Evolutionary conservation across 129 eudicot genomes (phyloP), one percentile per base, ranked within the genome.

Genomic region (Lactuca sativa): DNA sequence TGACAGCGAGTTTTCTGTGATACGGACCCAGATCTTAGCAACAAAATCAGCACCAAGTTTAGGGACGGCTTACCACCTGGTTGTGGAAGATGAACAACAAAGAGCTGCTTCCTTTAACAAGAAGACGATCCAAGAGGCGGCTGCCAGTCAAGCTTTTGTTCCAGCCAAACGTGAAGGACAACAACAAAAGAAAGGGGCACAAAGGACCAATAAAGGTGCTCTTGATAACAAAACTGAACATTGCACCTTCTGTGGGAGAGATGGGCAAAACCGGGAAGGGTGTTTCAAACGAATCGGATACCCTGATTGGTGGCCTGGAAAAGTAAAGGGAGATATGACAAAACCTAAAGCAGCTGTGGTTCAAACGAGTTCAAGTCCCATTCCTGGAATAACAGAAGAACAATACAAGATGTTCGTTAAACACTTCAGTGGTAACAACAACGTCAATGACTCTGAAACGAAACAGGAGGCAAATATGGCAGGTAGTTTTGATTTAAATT

Each of bases 251-350:
- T 64, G 16, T 41, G 69, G 55, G 21, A 64, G 52, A 41, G 69
- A 64, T 11, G 55, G 55, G n/a, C 69, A 64, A 15, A 64, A 41
- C 11, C 54, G 17, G 25, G 55, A 64, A 17, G 55, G 56, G 44
- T 64, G 69, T 36, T 43, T 64, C 56, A 64, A 64, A 64, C 9
- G 37, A 30, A 64, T 64, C 9, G 6, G 55, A 34, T 64, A 40
- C 7, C 62, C 37, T 1, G 34, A 56, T 3, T 18, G 60, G 60
- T 56, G 60, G 32, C 40, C 62, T 15, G n/a, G 47, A 60, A 60
- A 43, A 21, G 55, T 2, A 43, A 64, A 18, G 44, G 25, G 38
- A 16, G 54, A 40, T 17, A 64, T 16, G 55, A 43, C 37, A 11
- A 41, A 64, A 37, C 52, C 56, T 5, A 64, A 43, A 9, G 51